phyloP scores from a whole-genome alignment of 2,329 filamentous ascomycete genomes.

The Stagonosporopsis rhizophila region DNA sequence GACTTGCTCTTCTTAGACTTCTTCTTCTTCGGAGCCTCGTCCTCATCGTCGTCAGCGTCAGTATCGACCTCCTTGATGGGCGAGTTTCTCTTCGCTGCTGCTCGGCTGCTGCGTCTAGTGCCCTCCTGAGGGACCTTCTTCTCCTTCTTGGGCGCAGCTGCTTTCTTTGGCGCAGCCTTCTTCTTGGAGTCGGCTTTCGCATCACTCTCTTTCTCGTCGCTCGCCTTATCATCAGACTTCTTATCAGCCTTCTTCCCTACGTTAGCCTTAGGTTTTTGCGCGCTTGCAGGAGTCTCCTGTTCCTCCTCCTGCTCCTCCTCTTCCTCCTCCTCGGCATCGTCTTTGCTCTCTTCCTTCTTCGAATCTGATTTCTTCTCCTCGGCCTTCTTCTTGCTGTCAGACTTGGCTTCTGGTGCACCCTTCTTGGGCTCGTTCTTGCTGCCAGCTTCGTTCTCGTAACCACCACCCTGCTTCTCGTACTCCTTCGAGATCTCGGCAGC shows the following conservation, averaged over 20 bases:
- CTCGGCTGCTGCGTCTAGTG: constrained; percentile 29
- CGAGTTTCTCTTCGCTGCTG: constrained; percentile 30
- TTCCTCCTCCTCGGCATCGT: constrained; percentile 19
- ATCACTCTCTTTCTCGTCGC: constrained; percentile 18
- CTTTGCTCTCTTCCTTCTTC: constrained; percentile 28
- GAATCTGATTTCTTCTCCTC: constrained; percentile 30
- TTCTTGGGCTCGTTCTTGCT: constrained; percentile 56
- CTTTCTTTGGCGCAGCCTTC: constrained; percentile 30
- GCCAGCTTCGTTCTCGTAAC: constrained; percentile 52
- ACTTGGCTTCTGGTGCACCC: constrained; percentile 49
- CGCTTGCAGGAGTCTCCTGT: constrained; percentile 25
- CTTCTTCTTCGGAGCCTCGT: constrained; percentile 29
- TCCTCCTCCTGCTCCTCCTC: constrained; percentile 17
- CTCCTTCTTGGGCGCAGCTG: constrained; percentile 18
- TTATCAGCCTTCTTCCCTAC: constrained; percentile 27
- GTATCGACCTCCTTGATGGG: constrained; percentile 25
- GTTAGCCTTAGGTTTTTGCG: constrained; percentile 34
- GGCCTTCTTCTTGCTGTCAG: constrained; percentile 27
- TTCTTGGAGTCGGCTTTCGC: constrained; percentile 28
- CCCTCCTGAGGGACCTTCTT: constrained; percentile 31
- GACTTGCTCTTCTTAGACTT: constrained; percentile 26
- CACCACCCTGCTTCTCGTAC: constrained; percentile 51
- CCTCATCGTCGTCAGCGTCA: constrained; percentile 24
- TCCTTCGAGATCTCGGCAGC: constrained; percentile 53
- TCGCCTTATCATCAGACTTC: constrained; percentile 12